Base-by-base conservation (phyloP, 169 alveolate species). In the Cyclospora cayetanensis region DNA sequence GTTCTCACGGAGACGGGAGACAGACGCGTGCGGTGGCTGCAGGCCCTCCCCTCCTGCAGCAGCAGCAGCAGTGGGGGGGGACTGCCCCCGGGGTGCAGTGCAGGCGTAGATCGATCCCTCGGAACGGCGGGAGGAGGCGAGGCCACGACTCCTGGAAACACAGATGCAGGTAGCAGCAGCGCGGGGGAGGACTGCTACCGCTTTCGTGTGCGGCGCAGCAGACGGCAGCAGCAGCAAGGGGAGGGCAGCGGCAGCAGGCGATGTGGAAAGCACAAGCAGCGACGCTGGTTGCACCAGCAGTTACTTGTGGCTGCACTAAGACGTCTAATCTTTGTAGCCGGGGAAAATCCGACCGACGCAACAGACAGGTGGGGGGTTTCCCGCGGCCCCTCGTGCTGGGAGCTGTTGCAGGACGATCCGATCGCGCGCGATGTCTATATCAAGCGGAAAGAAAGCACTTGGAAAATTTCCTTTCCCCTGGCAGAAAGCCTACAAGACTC, bases 261-360 rank as follows among this genome's bases (percentile, higher is more conserved):
- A 63, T 53, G 39, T 2, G 92, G 92, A 63, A 11, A 43, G 37
- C 63, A 43, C 74, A 87, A 87, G 86, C 92, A 87, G 77, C 22
- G 92, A 29, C 72, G 92, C 29, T 87, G 92, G 92, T 50, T 87
- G 41, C 65, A 34, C 25, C 92, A 87, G 55, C 92, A 87, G 76
- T 86, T 87, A 31, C 86, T 87, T 2, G 92, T 68, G 12, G 92
- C 92, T 39, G 92, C 92, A 29, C 92, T 87, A 37, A 72, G 92
- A 29, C 74, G 92, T 3, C 65, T 77, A 39, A 68, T 68, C 41
- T 20, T 22, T 29, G 76, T 60, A 20, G 55, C 63, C 37, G 92
- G 92, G 7, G 92, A 87, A 31, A 74, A 87, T 34, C n/a, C 65
- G n/a, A 22, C 77, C 1, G 91, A 85, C 22, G 65, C 53, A 37